Evolutionary conservation across 495 filamentous ascomycete genomes (phyloP).

Genomic region (Talaromyces nanjingensis): DNA sequence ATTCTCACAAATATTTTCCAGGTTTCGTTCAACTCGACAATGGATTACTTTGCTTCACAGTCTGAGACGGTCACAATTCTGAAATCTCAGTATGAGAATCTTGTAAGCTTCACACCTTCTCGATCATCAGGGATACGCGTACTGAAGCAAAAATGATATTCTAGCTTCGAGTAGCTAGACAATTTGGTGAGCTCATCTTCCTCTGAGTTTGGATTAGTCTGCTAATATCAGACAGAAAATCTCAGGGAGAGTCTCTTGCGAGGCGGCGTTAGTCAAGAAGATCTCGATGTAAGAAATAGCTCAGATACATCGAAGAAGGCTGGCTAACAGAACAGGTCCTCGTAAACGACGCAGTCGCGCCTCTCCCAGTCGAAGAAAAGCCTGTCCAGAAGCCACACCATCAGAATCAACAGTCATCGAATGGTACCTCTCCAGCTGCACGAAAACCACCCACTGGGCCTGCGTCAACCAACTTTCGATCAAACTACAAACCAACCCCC

Average conservation of each 20-base stretch:
- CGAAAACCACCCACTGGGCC: not conserved
- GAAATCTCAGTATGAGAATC: constrained; percentile 46
- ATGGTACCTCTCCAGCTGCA: constrained; percentile 11
- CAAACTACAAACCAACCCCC: not conserved
- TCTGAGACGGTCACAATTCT: constrained; percentile 43
- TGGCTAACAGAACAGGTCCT: constrained; percentile 39
- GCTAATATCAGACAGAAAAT: constrained; percentile 38
- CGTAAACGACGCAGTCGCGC: constrained; percentile 33
- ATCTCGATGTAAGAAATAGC: constrained; percentile 44
- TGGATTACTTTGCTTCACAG: constrained; percentile 8
- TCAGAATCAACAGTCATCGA: constrained; percentile 12
- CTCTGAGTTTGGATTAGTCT: not conserved
- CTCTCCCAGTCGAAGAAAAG: not conserved
- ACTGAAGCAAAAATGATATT: constrained; percentile 9
- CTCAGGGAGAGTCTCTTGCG: constrained; percentile 55
- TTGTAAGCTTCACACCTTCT: constrained; percentile 31
- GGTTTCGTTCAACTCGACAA: not conserved
- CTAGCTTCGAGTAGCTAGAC: constrained; percentile 38
- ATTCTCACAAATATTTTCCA: not conserved
- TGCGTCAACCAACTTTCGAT: not conserved
- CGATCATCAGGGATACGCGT: not conserved
- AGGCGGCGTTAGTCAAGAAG: constrained; percentile 55
- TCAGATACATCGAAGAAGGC: constrained; percentile 8
- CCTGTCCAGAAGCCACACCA: not conserved
- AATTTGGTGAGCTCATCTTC: constrained; percentile 27